Conservation (phyloP, 2,329 filamentous ascomycete genomes). For the Tolypocladium tropicale region DNA sequence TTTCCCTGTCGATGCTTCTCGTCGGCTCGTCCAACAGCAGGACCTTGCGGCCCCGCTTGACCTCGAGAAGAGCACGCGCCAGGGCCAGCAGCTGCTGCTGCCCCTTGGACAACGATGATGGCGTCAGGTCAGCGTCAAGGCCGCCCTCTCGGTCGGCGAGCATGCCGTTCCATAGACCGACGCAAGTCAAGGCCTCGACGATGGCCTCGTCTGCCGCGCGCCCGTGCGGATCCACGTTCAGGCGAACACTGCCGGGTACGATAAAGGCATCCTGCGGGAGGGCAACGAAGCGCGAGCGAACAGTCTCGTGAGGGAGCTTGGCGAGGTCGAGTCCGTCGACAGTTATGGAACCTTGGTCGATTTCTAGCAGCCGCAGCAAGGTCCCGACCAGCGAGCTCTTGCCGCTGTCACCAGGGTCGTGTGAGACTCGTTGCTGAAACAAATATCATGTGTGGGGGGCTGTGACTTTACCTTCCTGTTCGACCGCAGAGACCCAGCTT, state of each 20-base stretch:
- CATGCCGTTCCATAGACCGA: slow-evolving; percentile 3
- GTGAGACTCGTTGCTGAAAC: background rate
- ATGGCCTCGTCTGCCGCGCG: slow-evolving; percentile 3
- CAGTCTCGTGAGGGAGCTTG: slow-evolving; percentile 21
- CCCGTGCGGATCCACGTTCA: slow-evolving; percentile 27
- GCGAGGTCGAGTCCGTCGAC: slow-evolving; percentile 27
- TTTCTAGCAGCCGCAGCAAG: slow-evolving; percentile 24
- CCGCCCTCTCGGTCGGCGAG: slow-evolving; percentile 9
- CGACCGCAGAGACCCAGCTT: slow-evolving; percentile 16
- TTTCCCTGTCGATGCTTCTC: background rate
- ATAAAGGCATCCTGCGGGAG: slow-evolving; percentile 39
- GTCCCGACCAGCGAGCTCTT: slow-evolving; percentile 28
- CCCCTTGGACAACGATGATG: slow-evolving; percentile 5
- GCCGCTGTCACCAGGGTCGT: slow-evolving; percentile 9
- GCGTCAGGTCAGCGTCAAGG: slow-evolving; percentile 2
- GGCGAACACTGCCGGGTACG: slow-evolving; percentile 24
- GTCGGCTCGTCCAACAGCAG: slow-evolving; percentile 1
- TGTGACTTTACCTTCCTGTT: slow-evolving; percentile 7
- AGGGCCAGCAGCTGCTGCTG: slow-evolving; percentile 9
- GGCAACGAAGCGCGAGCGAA: slow-evolving; percentile 33
- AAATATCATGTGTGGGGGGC: background rate
- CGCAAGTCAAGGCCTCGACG: slow-evolving; percentile 2
- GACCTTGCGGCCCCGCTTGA: background rate
- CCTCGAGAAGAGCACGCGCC: slow-evolving; percentile 16
- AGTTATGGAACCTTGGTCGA: slow-evolving; percentile 14